Evolutionary conservation across 1,139 yeast genomes (phyloP), one percentile per base, ranked within the genome.

Genomic region (Entelexis paramagnoliae): DNA sequence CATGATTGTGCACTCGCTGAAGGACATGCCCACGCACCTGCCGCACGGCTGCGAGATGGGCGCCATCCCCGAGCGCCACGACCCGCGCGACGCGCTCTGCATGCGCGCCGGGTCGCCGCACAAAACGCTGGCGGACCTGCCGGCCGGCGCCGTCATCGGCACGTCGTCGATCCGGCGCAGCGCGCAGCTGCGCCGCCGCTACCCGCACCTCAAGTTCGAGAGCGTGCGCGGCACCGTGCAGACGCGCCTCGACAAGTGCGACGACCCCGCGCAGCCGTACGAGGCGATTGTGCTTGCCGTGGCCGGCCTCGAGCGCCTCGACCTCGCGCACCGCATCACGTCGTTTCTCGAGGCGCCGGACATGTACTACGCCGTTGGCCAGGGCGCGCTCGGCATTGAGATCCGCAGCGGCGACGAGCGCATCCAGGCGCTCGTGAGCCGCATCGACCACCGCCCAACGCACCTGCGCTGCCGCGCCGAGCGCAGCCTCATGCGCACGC

Each of bases 281-380:
- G 68, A 78, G 53, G 89, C 97, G 68, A 77, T 89, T 48, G 78
- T 91, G 54, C 73, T 91, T 56, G 98, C 98, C 0, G 83, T 93
- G 22, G 97, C 98, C 4, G 98, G 98, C 2, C 74, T 91, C 55
- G 72, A 77, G 38, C 77, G 98, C 59, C 70, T 84, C 45, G 86
- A 81, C 2, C 70, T 88, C 53, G 80, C 77, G 29, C 68, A 78
- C 57, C 75, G 97, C 66, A 88, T 91, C 63, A 73, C 80, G 40
- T 61, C 68, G 34, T 74, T 67, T 59, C 73, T 91, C 57, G 80
- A 82, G 57, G 76, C 80, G n/a, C 85, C 87, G 36, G 87, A 83
- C 54, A 86, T 91, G 95, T 85, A 81, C 66, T 86, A 91, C 65
- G 96, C 98, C 0, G 96, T 91, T 40, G 98, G 98, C 17, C 98